These are phyloP conservation scores for Blastobotrys raffinosifermentans DNA, from an alignment of 1,139 yeast genomes.

Conservation along the genomic window DNA sequence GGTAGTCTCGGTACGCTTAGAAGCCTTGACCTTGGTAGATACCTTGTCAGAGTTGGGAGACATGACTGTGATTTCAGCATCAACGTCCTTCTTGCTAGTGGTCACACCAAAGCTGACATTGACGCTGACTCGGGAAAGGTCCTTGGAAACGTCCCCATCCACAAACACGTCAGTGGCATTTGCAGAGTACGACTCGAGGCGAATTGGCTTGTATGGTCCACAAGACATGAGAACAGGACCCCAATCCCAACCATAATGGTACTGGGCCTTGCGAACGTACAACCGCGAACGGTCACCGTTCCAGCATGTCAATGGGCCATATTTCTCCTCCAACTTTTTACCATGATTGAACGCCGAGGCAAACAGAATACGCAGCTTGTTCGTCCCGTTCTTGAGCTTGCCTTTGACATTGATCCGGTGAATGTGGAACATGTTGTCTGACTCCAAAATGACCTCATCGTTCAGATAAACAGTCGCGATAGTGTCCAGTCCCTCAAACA, in stretches of 20 bases:
- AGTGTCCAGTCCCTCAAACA: slow-evolving; percentile 44
- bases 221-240: slow-evolving; percentile 45
- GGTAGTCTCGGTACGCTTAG: slow-evolving; percentile 4
- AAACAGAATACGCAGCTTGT: slow-evolving; percentile 28
- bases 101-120: slow-evolving; percentile 14
- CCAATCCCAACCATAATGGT: slow-evolving; percentile 59
- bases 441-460: slow-evolving; percentile 29
- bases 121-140: slow-evolving; percentile 17
- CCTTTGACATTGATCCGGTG: slow-evolving; percentile 24
- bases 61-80: slow-evolving; percentile 14
- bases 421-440: slow-evolving; percentile 39
- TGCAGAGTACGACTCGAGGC: slow-evolving; percentile 29
- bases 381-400: slow-evolving; percentile 18
- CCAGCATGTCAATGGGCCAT: slow-evolving; percentile 25
- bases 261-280: slow-evolving; percentile 47
- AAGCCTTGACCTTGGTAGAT: background rate
- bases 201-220: slow-evolving; percentile 44
- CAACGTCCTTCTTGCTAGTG: slow-evolving; percentile 6
- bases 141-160: slow-evolving; percentile 23
- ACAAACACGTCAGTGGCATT: slow-evolving; percentile 20
- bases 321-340: slow-evolving; percentile 24
- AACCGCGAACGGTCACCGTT: slow-evolving; percentile 42
- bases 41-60: slow-evolving; percentile 15
- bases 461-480: slow-evolving; percentile 39
- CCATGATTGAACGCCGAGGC: slow-evolving; percentile 28